Percentiles rank a stretch among this genome's conserved stretches.
phyloP scores from a whole-genome alignment of 352 stramenopile genomes.

The Pythium sp. region DNA sequence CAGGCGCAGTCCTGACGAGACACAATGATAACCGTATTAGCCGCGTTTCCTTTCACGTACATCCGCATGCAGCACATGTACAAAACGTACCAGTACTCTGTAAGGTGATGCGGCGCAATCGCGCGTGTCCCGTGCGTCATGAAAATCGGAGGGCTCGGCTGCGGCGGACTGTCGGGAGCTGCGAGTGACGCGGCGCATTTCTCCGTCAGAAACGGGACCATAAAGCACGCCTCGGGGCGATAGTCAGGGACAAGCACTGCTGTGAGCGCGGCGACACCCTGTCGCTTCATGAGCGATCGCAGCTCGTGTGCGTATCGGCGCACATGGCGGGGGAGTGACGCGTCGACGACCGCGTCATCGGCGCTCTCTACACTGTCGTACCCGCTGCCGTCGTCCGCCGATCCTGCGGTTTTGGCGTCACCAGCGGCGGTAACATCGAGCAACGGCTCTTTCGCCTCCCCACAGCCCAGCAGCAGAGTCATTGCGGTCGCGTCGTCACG shows the following conservation, averaged over 20 bases:
- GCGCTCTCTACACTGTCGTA: slow-evolving; percentile 22
- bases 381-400: slow-evolving; percentile 41
- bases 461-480: slow-evolving; percentile 62
- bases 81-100: slow-evolving; percentile 64
- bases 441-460: slow-evolving; percentile 29
- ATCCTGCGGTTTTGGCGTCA: slow-evolving; percentile 18
- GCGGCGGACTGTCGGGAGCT: slow-evolving; percentile 20
- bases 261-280: slow-evolving; percentile 34
- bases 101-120: slow-evolving; percentile 62
- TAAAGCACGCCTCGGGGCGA: slow-evolving; percentile 60
- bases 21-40: neutral
- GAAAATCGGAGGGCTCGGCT: slow-evolving; percentile 34
- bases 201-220: slow-evolving; percentile 73
- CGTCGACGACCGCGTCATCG: slow-evolving; percentile 23
- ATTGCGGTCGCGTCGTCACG: slow-evolving; percentile 50
- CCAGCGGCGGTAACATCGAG: slow-evolving; percentile 1
- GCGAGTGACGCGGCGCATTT: slow-evolving; percentile 34
- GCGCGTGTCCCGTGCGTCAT: slow-evolving; percentile 80
- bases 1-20: slow-evolving; percentile 33
- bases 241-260: slow-evolving; percentile 71
- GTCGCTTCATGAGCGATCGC: slow-evolving; percentile 44
- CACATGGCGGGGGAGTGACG: slow-evolving; percentile 10
- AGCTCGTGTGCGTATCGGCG: slow-evolving; percentile 60
- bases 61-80: neutral
- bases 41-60: neutral